Evolutionary conservation across 306 rosid species (phyloP).

Genomic region (Castanea crenata): DNA sequence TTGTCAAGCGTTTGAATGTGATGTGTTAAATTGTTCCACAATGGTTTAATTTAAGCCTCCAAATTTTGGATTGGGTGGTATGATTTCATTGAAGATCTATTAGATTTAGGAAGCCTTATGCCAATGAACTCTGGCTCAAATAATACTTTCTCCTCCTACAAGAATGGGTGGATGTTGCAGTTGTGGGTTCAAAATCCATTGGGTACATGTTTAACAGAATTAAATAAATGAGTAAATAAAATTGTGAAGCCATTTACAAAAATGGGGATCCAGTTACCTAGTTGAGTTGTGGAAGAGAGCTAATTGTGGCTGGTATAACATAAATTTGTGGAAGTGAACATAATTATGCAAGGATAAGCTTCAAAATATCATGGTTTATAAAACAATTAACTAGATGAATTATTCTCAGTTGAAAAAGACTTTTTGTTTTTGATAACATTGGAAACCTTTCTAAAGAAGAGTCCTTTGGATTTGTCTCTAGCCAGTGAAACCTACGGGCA

Average conservation of each 20-base stretch:
- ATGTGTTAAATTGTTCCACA: neutral
- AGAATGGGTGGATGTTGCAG: too few species aligned
- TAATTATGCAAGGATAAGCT: neutral
- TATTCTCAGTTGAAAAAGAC: too few species aligned
- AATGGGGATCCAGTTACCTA: neutral
- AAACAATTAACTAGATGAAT: neutral
- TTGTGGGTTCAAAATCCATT: too few species aligned
- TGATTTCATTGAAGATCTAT: neutral
- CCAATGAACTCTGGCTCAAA: too few species aligned
- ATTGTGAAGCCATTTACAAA: neutral
- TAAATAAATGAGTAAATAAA: too few species aligned
- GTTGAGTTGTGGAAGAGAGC: neutral
- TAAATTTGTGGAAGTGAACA: neutral
- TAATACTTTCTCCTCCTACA: too few species aligned
- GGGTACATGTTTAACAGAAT: too few species aligned
- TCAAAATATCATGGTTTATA: neutral
- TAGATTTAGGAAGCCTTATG: neutral
- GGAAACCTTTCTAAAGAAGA: too few species aligned
- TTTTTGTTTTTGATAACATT: too few species aligned
- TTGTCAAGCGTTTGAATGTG: neutral
- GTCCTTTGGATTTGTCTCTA: too few species aligned
- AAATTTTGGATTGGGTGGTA: neutral
- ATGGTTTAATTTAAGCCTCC: neutral
- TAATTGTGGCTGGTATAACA: neutral
- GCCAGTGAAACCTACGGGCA: too few species aligned